These are phyloP conservation scores for Triadica sebifera DNA, from an alignment of 345 rosid genomes.

Conservation along the genomic window DNA sequence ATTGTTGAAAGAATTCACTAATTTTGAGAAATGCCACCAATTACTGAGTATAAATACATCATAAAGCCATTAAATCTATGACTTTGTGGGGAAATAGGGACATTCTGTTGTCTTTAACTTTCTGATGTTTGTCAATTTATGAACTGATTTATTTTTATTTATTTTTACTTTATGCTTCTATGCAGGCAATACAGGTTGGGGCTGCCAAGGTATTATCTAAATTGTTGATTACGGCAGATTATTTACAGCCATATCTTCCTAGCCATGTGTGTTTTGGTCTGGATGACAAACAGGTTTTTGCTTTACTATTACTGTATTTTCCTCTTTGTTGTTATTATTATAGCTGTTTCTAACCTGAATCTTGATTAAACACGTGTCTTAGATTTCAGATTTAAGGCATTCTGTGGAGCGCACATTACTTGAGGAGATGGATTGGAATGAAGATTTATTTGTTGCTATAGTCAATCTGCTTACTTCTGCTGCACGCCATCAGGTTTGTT, in stretches of 20 bases:
- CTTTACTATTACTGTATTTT: slow-evolving; percentile 18
- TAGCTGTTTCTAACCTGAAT: slow-evolving; percentile 19
- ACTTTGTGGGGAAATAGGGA: background rate
- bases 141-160: background rate
- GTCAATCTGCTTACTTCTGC: slow-evolving; percentile 63
- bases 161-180: background rate
- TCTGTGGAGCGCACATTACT: slow-evolving; percentile 42
- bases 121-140: background rate
- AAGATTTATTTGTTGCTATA: slow-evolving; percentile 58
- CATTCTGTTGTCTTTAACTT: background rate
- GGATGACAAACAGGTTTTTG: slow-evolving; percentile 75
- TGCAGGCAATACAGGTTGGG: slow-evolving; percentile 69
- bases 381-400: slow-evolving; percentile 60
- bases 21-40: background rate
- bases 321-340: slow-evolving; percentile 2
- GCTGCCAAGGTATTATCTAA: slow-evolving; percentile 62
- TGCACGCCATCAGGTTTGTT: slow-evolving; percentile 69
- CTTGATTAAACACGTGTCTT: slow-evolving; percentile 26
- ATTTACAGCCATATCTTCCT: slow-evolving; percentile 45
- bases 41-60: no score
- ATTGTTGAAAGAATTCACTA: background rate
- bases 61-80: background rate
- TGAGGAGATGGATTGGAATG: slow-evolving; percentile 49
- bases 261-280: slow-evolving; percentile 59
- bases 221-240: slow-evolving; percentile 52